Percentiles rank a stretch among this genome's conserved stretches.
These are phyloP conservation scores for Citrullus mucosospermus DNA, from an alignment of 306 rosid genomes.

Conservation along the genomic window DNA sequence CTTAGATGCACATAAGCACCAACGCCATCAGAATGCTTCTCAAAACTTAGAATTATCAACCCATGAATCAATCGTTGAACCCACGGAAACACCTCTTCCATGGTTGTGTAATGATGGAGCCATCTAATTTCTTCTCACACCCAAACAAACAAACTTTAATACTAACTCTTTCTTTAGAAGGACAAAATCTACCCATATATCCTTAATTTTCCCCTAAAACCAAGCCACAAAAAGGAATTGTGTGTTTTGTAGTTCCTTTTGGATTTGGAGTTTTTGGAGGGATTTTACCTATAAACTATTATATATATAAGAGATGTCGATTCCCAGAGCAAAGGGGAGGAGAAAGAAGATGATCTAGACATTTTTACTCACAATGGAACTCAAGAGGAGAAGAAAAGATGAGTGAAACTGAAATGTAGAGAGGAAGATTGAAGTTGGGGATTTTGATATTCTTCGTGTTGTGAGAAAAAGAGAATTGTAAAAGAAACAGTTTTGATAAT, in stretches of 20 bases:
- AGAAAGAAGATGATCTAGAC: too few relatives aligned
- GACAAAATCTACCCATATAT: neutral
- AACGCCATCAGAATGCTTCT: too few relatives aligned
- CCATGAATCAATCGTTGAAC: too few relatives aligned
- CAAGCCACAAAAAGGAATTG: neutral
- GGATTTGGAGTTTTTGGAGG: neutral
- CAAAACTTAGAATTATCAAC: too few relatives aligned
- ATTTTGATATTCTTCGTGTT: slow-evolving; percentile 68
- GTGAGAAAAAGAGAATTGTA: slow-evolving; percentile 39
- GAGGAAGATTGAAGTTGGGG: slow-evolving; percentile 47
- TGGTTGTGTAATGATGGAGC: neutral
- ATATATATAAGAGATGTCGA: too few relatives aligned
- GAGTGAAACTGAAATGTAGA: neutral
- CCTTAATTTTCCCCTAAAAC: neutral
- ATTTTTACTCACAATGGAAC: too few relatives aligned
- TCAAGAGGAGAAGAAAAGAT: neutral
- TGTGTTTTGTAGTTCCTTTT: neutral
- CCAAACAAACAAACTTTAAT: neutral
- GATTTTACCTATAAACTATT: neutral
- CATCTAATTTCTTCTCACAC: neutral
- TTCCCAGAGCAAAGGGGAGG: too few relatives aligned
- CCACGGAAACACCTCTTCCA: neutral
- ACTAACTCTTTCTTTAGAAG: neutral
- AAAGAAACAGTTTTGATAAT: neutral
- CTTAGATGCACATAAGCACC: too few relatives aligned